A percentile compares a stretch with the other conserved stretches of the same genome.
phyloP scores from a whole-genome alignment of 805 yeast species.

The Huiozyma sinensis region DNA sequence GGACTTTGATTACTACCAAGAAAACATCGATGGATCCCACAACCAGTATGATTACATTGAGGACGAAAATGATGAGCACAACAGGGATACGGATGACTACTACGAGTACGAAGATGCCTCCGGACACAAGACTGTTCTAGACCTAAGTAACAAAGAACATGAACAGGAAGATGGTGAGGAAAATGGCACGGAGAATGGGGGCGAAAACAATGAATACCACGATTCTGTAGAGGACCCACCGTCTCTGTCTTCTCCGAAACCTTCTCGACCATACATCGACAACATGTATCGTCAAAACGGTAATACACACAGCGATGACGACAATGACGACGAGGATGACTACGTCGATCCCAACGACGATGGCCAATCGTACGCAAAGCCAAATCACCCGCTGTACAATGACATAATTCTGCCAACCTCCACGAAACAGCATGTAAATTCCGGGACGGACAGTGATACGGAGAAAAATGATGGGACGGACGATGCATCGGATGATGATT shows the following conservation, averaged over 20 bases:
- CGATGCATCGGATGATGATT: constrained; percentile 5
- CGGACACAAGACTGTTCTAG: constrained; percentile 51
- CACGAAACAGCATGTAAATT: constrained; percentile 15
- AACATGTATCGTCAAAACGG: constrained; percentile 32
- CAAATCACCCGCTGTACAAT: constrained; percentile 50
- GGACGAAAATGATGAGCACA: constrained; percentile 13
- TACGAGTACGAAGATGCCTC: constrained; percentile 69
- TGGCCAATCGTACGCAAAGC: constrained; percentile 60
- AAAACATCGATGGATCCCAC: constrained; percentile 37
- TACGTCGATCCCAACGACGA: constrained; percentile 76
- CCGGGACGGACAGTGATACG: constrained; percentile 13
- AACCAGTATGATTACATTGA: constrained; percentile 50
- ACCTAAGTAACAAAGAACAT: constrained; percentile 47
- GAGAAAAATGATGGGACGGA: constrained; percentile 5
- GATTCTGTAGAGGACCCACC: not conserved
- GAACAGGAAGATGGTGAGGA: constrained; percentile 61
- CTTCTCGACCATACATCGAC: not conserved
- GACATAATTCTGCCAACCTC: constrained; percentile 29
- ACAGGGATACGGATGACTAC: constrained; percentile 29
- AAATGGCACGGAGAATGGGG: constrained; percentile 34
- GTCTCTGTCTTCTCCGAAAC: too few species aligned
- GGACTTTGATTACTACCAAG: constrained; percentile 2
- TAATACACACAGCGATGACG: constrained; percentile 29
- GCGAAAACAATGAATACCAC: not conserved
- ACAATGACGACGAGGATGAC: constrained; percentile 40